phyloP scores from a whole-genome alignment of 192 early-diverging fungal species.

The Coemansia sp. region DNA sequence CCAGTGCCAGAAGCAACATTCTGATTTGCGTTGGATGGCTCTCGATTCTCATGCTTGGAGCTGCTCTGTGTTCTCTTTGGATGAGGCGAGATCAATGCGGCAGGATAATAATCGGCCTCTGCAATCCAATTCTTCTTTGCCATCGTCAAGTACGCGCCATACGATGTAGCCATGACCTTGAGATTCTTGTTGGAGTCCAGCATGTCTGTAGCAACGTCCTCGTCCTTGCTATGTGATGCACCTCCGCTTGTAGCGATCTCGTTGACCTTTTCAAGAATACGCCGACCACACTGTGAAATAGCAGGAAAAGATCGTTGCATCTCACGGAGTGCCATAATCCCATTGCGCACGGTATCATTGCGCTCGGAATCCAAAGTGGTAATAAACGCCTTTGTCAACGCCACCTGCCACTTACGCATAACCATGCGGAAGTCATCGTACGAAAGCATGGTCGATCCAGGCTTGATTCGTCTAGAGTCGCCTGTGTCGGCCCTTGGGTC shows the following conservation, averaged over 20 bases:
- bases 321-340: conserved; percentile 41
- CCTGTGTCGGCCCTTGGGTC: conserved; percentile 12
- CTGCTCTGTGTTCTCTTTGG: conserved; percentile 15
- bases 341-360: conserved; percentile 51
- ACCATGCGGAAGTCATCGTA: conserved; percentile 48
- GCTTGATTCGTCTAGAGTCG: conserved; percentile 34
- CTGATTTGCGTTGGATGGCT: conserved; percentile 4
- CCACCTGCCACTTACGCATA: conserved; percentile 52
- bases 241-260: conserved; percentile 24
- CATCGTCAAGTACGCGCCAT: conserved; percentile 28
- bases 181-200: conserved; percentile 41
- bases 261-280: conserved; percentile 41
- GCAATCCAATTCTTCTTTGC: conserved; percentile 44
- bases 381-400: conserved; percentile 40
- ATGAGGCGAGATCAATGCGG: conserved; percentile 8
- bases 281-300: conserved; percentile 35
- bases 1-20: neutral
- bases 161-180: conserved; percentile 50
- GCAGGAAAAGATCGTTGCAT: conserved; percentile 46
- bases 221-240: neutral
- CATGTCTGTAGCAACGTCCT: conserved; percentile 1
- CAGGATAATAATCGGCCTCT: conserved; percentile 40
- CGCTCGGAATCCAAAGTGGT: conserved; percentile 24
- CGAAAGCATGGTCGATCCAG: conserved; percentile 30
- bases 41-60: conserved; percentile 10